phyloP scores from a whole-genome alignment of 768 basidiomycete species.

The Gloeostereum incarnatum region DNA sequence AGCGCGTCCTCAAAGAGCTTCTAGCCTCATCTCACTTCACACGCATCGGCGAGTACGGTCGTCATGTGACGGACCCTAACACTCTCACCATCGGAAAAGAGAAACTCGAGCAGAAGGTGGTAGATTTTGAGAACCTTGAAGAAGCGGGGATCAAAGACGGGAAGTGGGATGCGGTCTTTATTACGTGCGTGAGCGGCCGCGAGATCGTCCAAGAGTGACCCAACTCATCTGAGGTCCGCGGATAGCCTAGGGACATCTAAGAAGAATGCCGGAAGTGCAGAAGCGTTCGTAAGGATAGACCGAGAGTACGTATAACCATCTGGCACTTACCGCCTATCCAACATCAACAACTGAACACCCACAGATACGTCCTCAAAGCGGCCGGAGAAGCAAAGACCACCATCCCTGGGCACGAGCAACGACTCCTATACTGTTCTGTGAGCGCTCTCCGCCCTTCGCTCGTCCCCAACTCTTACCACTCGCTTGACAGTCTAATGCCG shows the following conservation, averaged over 20 bases:
- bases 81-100: conserved; percentile 29
- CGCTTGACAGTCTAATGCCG: conserved; percentile 31
- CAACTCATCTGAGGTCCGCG: neutral
- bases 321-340: neutral
- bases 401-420: conserved; percentile 37
- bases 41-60: conserved; percentile 62
- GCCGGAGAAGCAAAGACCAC: conserved; percentile 53
- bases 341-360: neutral
- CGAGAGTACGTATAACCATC: conserved; percentile 43
- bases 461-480: neutral
- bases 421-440: conserved; percentile 66
- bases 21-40: conserved; percentile 46
- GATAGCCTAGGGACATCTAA: conserved; percentile 57
- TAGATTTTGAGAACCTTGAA: conserved; percentile 62
- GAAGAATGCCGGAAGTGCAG: conserved; percentile 50
- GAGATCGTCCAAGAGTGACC: neutral
- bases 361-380: conserved; percentile 66
- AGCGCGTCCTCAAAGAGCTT: conserved; percentile 49
- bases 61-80: conserved; percentile 42
- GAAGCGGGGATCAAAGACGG: conserved; percentile 39
- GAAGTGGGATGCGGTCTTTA: conserved; percentile 70
- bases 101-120: conserved; percentile 58
- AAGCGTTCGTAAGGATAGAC: conserved; percentile 70
- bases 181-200: conserved; percentile 38
- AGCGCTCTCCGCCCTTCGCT: conserved; percentile 9